Evolutionary conservation across 176 grass and related monocot species (phyloP).

Genomic region (Oryza glaberrima): DNA sequence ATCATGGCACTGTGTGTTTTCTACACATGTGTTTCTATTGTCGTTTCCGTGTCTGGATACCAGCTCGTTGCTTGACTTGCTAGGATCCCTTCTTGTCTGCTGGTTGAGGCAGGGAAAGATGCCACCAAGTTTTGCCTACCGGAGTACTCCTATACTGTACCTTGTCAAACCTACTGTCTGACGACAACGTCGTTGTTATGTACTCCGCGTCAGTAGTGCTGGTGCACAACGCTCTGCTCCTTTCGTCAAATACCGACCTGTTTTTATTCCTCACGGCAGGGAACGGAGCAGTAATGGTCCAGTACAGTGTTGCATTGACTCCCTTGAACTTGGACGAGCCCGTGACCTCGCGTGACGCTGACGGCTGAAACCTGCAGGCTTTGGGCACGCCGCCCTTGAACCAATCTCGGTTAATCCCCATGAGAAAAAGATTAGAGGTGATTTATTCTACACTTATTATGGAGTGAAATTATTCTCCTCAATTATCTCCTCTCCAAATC

Average conservation of each 20-base stretch:
- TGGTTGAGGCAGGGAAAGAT: neutral
- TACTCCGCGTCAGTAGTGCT: no score
- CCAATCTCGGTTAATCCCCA: no score
- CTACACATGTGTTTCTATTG: neutral
- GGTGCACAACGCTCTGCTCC: no score
- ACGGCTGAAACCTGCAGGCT: neutral
- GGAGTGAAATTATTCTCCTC: no score
- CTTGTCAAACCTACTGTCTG: neutral
- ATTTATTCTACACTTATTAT: no score
- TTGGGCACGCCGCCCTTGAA: neutral
- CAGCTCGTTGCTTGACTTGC: conserved; percentile 21
- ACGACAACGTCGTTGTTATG: neutral
- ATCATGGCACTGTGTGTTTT: no score
- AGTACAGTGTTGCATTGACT: neutral
- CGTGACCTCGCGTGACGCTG: neutral
- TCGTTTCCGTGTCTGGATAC: neutral
- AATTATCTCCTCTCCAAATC: no score
- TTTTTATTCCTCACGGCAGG: neutral
- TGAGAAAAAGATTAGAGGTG: no score
- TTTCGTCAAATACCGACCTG: neutral
- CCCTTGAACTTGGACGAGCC: neutral
- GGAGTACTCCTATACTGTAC: no score
- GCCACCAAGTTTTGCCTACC: neutral
- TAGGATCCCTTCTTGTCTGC: neutral
- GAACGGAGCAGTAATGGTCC: neutral